phyloP scores from a whole-genome alignment of 2,329 filamentous ascomycete genomes.

The Hymenoscyphus linearis region DNA sequence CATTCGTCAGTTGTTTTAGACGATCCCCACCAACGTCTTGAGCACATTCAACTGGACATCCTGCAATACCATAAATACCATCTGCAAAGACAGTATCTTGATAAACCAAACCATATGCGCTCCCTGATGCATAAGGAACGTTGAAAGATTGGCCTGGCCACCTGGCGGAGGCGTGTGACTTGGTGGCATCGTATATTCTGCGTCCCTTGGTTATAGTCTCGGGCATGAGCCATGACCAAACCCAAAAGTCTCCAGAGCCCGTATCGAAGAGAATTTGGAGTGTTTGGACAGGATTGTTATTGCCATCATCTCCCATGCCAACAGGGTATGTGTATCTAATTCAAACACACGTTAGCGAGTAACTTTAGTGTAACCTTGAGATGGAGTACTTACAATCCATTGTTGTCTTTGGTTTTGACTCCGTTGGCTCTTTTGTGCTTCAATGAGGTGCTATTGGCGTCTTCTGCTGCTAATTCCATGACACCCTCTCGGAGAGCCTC shows the following conservation, averaged over 20 bases:
- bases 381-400: constrained; percentile 17
- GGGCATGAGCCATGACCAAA: constrained; percentile 22
- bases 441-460: background rate
- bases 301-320: constrained; percentile 12
- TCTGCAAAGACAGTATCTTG: constrained; percentile 17
- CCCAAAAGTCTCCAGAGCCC: constrained; percentile 27
- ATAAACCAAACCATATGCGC: constrained; percentile 16
- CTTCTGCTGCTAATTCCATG: background rate
- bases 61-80: constrained; percentile 7
- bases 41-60: constrained; percentile 17
- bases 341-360: background rate
- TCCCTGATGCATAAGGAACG: constrained; percentile 11
- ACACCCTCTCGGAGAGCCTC: constrained; percentile 11
- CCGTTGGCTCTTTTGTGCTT: constrained; percentile 13
- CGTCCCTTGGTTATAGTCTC: constrained; percentile 6
- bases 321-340: constrained; percentile 20
- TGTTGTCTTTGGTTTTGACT: constrained; percentile 10
- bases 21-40: constrained; percentile 13
- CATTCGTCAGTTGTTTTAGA: constrained; percentile 18
- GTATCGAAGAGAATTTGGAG: constrained; percentile 24
- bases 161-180: constrained; percentile 7
- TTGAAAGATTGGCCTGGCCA: constrained; percentile 18
- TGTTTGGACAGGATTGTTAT: constrained; percentile 16
- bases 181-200: constrained; percentile 13
- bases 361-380: background rate